Base-by-base conservation (phyloP, 768 basidiomycete species). In the Mycena pura region DNA sequence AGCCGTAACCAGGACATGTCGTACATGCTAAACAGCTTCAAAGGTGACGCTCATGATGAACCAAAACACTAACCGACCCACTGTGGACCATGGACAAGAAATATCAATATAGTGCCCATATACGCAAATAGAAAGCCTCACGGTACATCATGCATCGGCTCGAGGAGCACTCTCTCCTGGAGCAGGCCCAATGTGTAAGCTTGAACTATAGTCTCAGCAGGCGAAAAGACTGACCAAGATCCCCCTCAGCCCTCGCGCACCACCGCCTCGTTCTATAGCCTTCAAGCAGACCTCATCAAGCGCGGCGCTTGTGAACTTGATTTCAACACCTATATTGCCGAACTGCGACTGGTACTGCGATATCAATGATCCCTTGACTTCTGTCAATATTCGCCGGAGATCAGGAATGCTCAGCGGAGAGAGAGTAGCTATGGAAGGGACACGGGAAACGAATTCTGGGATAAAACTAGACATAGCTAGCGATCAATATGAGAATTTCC, bases 91-190 rank as follows among this genome's bases (percentile, higher is more conserved):
- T 29, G 54, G 60, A 43, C 36, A 22, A 43, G 55, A 38, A 54
- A 39, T 28, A 36, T 48, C 60, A 22, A 45, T n/a, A 44, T 24
- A 22, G 51, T 27, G 29, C 59, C n/a, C n/a, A n/a, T n/a, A n/a
- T n/a, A n/a, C n/a, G n/a, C n/a, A n/a, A n/a, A n/a, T n/a, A n/a
- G n/a, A n/a, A n/a, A n/a, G n/a, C n/a, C 90, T 85, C 74, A 92
- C 89, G 93, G 93, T 44, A 89, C 89, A 78, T 94, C 91, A 70
- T 93, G 96, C 95, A 97, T 97, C 0, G 93, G 82, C 47, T 98
- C 94, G 46, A 96, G 78, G 48, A 99, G 76, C 3, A 96, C 72
- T 21, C 82, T 73, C 76, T 97, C 96, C 92, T 93, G 67, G 8
- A 32, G n/a, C 25, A 43, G 46, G 62, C 38, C 43, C 50, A 44